Percentiles rank a stretch among this genome's conserved stretches.
Conservation (phyloP, 2,329 filamentous ascomycete species). For the Aspergillus jensenii region DNA sequence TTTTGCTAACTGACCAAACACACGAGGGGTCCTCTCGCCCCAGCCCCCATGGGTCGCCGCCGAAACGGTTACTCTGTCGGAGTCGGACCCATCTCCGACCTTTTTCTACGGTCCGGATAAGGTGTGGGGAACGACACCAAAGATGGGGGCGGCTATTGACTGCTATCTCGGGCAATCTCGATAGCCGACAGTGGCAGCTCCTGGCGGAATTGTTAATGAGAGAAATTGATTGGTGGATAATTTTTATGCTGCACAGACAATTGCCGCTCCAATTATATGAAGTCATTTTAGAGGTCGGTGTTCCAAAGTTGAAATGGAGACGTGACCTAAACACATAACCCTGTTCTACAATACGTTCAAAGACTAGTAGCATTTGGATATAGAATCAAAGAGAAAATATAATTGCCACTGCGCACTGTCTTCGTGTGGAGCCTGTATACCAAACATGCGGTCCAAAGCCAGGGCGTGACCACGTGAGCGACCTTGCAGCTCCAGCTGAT, state of each 20-base stretch:
- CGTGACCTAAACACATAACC: too few relatives aligned
- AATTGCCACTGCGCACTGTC: not conserved
- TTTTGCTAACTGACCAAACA: not conserved
- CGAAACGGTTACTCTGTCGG: slow-evolving; percentile 1
- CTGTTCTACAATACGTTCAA: too few relatives aligned
- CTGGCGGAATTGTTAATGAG: not conserved
- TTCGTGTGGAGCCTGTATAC: not conserved
- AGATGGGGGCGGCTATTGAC: slow-evolving; percentile 18
- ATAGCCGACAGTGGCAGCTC: slow-evolving; percentile 22
- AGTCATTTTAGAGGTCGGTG: not conserved
- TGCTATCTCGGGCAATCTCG: slow-evolving; percentile 21
- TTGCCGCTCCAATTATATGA: not conserved
- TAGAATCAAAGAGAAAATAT: not conserved
- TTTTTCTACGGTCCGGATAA: not conserved
- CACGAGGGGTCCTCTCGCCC: slow-evolving; percentile 1
- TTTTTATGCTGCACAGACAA: not conserved
- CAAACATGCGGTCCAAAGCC: not conserved
- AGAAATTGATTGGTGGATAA: slow-evolving; percentile 27
- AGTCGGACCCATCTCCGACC: slow-evolving; percentile 16
- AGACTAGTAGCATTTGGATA: too few relatives aligned
- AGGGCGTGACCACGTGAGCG: slow-evolving; percentile 1
- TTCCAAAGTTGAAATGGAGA: not conserved
- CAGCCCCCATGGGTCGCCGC: not conserved
- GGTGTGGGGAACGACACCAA: slow-evolving; percentile 13
- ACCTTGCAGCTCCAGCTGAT: not conserved